Conservation (phyloP, 176 grass and related monocot genomes). For the maize (Zea mays) region Zm-B73-REFERENCE-NAM-5.0 NC_050097.1:1472501-1473000, state of each 20-base stretch:
- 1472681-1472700: not conserved
- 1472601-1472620: not conserved
- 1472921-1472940: slow-evolving; percentile 71
- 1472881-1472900: slow-evolving; percentile 53
- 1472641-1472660: not conserved
- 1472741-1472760: not conserved
- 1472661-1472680: not conserved
- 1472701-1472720: not conserved
- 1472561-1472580: not conserved
- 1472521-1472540: too few species aligned
- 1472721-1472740: not conserved
- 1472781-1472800: too few species aligned
- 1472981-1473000: slow-evolving; percentile 39
- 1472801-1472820: not conserved
- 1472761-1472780: not conserved
- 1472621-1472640: not conserved
- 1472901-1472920: slow-evolving; percentile 61
- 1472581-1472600: not conserved
- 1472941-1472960: slow-evolving; percentile 75
- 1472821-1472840: not conserved
- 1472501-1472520: too few species aligned
- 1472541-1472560: too few species aligned
- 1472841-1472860: not conserved
- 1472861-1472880: not conserved
- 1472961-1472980: slow-evolving; percentile 64